phyloP scores from a whole-genome alignment of 169 alveolate genomes.

The Eimeria tenella region DNA sequence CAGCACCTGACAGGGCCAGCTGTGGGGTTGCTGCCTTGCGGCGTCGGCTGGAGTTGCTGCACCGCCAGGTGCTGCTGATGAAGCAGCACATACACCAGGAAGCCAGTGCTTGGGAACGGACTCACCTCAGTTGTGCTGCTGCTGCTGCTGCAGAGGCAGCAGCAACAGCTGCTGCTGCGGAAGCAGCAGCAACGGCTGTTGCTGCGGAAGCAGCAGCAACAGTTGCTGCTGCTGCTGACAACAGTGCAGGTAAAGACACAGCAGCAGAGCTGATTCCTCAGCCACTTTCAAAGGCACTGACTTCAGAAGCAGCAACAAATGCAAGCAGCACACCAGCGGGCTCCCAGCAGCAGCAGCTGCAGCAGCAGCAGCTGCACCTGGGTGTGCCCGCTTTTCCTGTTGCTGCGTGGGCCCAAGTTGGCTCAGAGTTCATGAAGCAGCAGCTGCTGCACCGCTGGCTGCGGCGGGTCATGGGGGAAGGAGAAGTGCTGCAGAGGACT shows the following conservation, averaged over 20 bases:
- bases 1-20: conserved; percentile 8
- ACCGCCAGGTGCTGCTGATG: conserved; percentile 43
- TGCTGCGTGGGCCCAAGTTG: conserved; percentile 14
- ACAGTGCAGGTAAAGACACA: neutral
- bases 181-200: neutral
- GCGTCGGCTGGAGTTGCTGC: conserved; percentile 49
- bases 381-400: neutral
- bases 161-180: neutral
- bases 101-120: conserved; percentile 46
- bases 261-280: neutral
- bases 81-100: conserved; percentile 46
- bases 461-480: conserved; percentile 45
- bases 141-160: conserved; percentile 11
- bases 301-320: neutral
- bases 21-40: conserved; percentile 47
- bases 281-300: too few species aligned
- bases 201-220: neutral
- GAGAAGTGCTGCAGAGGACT: neutral
- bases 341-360: neutral
- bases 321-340: neutral
- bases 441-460: conserved; percentile 74
- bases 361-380: neutral
- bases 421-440: conserved; percentile 61
- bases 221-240: neutral
- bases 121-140: neutral